These are phyloP conservation scores for Limtongia smithiae DNA, from an alignment of 805 yeast species.

Conservation along the genomic window DNA sequence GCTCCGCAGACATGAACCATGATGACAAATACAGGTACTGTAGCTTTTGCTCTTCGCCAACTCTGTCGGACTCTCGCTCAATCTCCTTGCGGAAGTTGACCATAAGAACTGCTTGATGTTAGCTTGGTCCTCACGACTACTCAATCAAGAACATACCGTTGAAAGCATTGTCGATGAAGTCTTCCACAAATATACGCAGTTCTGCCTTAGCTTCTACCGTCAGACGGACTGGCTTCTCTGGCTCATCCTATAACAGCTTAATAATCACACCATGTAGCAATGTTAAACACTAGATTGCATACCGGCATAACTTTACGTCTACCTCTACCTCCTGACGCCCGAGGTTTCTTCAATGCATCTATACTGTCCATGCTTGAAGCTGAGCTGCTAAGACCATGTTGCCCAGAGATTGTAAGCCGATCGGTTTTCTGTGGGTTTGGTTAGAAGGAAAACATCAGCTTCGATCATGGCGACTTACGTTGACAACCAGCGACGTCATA, in stretches of 20 bases:
- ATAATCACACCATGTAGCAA: too few relatives aligned
- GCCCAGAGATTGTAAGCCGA: slow-evolving; percentile 69
- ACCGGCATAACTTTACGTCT: too few relatives aligned
- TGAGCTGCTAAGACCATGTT: slow-evolving; percentile 53
- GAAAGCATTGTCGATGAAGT: slow-evolving; percentile 71
- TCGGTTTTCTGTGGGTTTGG: slow-evolving; percentile 44
- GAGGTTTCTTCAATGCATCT: slow-evolving; percentile 62
- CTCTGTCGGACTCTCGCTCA: slow-evolving; percentile 41
- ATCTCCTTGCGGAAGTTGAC: slow-evolving; percentile 49
- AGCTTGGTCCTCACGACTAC: background rate
- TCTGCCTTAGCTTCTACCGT: slow-evolving; percentile 36
- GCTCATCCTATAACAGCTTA: slow-evolving; percentile 18
- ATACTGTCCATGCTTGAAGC: slow-evolving; percentile 57
- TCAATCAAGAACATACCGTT: slow-evolving; percentile 40
- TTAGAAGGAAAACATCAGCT: too few relatives aligned
- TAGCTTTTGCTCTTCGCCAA: slow-evolving; percentile 32
- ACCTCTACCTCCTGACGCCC: too few relatives aligned
- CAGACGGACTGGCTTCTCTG: slow-evolving; percentile 30
- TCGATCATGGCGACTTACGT: background rate
- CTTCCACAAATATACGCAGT: slow-evolving; percentile 48
- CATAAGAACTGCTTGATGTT: slow-evolving; percentile 42
- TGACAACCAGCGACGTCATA: slow-evolving; percentile 62
- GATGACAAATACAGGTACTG: slow-evolving; percentile 59
- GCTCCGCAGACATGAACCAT: slow-evolving; percentile 75
- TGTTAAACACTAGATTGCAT: too few relatives aligned